Base-by-base conservation (phyloP, 148 eudicot genomes). In the Euryodendron excelsum region DNA sequence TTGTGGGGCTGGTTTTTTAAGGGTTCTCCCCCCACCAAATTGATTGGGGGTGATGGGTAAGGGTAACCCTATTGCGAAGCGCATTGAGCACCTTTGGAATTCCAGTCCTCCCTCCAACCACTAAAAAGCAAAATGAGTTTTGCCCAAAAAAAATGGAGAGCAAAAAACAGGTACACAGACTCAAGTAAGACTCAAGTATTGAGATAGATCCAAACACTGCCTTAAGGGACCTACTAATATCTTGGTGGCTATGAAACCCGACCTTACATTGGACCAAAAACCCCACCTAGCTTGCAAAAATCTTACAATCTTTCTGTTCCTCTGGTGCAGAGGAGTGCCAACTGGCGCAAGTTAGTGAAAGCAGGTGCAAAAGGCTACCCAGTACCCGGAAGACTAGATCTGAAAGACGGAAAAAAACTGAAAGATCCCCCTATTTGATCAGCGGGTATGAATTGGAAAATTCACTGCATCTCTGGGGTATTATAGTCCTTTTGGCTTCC, bases 231-330 rank as follows among this genome's bases (percentile, higher is more conserved):
- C 34, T 27, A 1, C 15, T 14, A 45, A 28, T 18, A 34, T 47
- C 13, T 27, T 45, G 33, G n/a, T 45, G 36, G 74, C 56, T 20
- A n/a, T 13, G 3, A 55, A 13, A 44, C 55, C n/a, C 1, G 44
- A 6, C 73, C 56, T 5, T 3, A 9, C 37, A 63, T 63, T 4
- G 8, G 3, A 41, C 72, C 50, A n/a, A 68, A n/a, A 18, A 14
- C 17, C 65, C 65, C 18, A 62, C 67, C 67, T 27, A 45, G 53
- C 27, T 21, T 41, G 72, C 52, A 68, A 68, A 68, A 41, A 68
- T 68, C 31, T 41, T 12, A 13, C 3, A 39, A 31, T 63, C 50
- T 0, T 4, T 14, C 34, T 50, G 25, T 50, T 44, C 18, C 30
- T 44, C 4, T 41, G 37, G 60, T 72, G 23, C 20, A 20, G 5